Base-by-base conservation (phyloP, 345 rosid species). In the Psidium guajava region DNA sequence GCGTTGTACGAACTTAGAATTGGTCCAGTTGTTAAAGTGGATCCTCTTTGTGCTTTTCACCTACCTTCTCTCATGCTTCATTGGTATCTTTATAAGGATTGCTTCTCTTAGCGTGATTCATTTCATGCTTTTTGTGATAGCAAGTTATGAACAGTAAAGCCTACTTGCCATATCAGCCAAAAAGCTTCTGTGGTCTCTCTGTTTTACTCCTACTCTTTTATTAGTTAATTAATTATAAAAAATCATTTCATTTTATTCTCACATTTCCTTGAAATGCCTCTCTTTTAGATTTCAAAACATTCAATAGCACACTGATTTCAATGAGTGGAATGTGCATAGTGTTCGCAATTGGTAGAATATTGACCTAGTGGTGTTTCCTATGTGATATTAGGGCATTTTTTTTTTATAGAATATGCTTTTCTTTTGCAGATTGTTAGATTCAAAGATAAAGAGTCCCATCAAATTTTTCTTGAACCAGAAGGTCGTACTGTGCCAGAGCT, bases 381-480 rank as follows among this genome's bases (percentile, higher is more conserved):
- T 69, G 80, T 73, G 24, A 73, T 54, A 74, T 53, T 44, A 24
- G 55, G 61, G 24, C 10, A 16, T 9, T 42, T 16, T 10, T 10
- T 51, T 8, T 36, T 80, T 22, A 14, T 42, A 36, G 47, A 25
- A 83, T 40, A 44, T 80, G 40, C 28, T 80, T 40, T 82, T 54
- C 28, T 83, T 82, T 44, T 54, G 61, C 85, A 86, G 99, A 93
- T 97, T 89, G 99, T 97, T 87, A 95, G 99, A 89, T 97, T 97
- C 92, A 88, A 94, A 86, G 98, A 95, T 89, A 95, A 97, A 88
- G 99, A 97, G 89, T 97, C 98, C 81, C 99, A 97, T 95, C 99
- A 97, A 86, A 95, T 97, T 90, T 97, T 97, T 89, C 98, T 97
- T 14, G 99, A 97, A 90, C 99, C 99, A 82, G 99, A 97, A 89